Base-by-base conservation (phyloP, 2,329 filamentous ascomycete species). In the Xylaria sp. region DNA sequence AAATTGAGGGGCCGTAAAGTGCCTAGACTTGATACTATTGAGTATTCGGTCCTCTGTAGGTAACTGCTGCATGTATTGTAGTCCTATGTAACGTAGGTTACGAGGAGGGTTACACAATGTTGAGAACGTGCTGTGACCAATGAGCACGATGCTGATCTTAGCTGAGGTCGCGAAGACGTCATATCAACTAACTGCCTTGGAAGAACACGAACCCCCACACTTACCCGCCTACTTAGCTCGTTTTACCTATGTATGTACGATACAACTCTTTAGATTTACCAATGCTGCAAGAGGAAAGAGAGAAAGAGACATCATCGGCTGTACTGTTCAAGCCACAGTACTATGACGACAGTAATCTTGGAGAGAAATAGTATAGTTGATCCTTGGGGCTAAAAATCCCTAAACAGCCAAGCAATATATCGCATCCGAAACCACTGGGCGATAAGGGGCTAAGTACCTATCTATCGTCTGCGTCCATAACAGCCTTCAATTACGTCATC, bases 121-220 rank as follows among this genome's bases (percentile, higher is more conserved):
- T 17, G 4, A 31, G 19, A 38, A 51, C 4, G 33, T 31, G 5
- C 2, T 37, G 12, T 15, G 31, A 19, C 33, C 40, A 56, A 56
- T 46, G 23, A 15, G 28, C 42, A 14, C 25, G n/a, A 8, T 52
- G 17, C 19, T 12, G 19, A 14, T 31, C 25, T 35, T n/a, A 19
- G 35, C 49, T 52, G 25, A 17, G 43, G 31, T 12, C 11, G 38
- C 43, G 25, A 57, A 51, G 61, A 63, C 61, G 61, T 63, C 61
- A 63, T 60, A 42, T 19, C 12, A 31, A 31, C 37, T 62, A 19
- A 43, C 17, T 58, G 53, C 42, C 54, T 55, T 58, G 50, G 50
- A 35, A 35, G 12, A 40, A 60, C 19, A 33, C 43, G 28, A n/a
- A 37, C 12, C 60, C 60, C 56, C 52, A 63, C 60, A 31, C 50